Conservation (phyloP, 176 grass and related monocot genomes). For the Oryza brachyantha region DNA sequence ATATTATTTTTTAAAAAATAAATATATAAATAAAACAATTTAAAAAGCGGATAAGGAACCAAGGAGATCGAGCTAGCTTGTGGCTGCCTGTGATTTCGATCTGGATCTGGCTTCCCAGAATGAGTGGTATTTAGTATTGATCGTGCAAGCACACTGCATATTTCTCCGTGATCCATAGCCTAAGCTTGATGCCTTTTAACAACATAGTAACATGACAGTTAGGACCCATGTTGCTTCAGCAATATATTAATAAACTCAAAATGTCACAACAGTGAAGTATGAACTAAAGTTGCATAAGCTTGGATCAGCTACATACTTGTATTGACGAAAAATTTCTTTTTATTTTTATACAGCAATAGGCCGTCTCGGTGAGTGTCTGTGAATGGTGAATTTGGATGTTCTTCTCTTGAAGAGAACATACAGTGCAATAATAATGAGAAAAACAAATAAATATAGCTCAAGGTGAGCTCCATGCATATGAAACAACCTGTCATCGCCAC, state of each 20-base stretch:
- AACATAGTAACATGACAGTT: too few species aligned
- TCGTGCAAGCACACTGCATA: too few species aligned
- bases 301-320: background rate
- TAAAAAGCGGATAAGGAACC: too few species aligned
- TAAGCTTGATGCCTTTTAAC: too few species aligned
- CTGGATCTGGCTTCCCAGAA: too few species aligned
- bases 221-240: too few species aligned
- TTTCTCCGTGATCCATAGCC: too few species aligned
- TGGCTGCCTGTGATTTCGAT: too few species aligned
- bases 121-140: too few species aligned
- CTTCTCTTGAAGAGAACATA: conserved; percentile 68
- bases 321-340: background rate
- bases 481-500: conserved; percentile 32
- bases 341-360: conserved; percentile 37
- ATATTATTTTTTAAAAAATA: too few species aligned
- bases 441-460: conserved; percentile 47
- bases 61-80: too few species aligned
- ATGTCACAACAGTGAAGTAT: conserved; percentile 36
- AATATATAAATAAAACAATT: too few species aligned
- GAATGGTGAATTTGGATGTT: conserved; percentile 26
- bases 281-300: background rate
- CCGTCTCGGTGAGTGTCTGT: conserved; percentile 42
- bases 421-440: conserved; percentile 39
- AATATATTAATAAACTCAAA: conserved; percentile 54
- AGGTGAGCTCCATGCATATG: conserved; percentile 44